Percentiles rank a stretch among this genome's conserved stretches.
Conservation (phyloP, 495 filamentous ascomycete genomes). For the Aspergillus cavernicola region DNA sequence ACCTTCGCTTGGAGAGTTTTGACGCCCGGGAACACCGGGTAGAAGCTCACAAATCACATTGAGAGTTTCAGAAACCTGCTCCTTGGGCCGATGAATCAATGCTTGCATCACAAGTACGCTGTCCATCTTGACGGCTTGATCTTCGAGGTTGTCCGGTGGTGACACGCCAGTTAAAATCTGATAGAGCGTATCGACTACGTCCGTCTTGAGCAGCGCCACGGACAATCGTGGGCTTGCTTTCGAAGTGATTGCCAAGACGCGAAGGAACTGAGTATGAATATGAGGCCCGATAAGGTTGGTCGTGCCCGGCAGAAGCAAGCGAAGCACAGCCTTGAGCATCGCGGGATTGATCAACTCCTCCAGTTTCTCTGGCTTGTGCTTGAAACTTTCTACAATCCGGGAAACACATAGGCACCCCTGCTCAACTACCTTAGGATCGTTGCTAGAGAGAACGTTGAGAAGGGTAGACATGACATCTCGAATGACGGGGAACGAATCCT, state of each 20-base stretch:
- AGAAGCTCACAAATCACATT: slow-evolving; percentile 97
- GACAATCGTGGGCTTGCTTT: slow-evolving; percentile 84
- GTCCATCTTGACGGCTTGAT: slow-evolving; percentile 85
- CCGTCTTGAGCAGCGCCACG: slow-evolving; percentile 90
- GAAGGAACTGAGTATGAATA: slow-evolving; percentile 95
- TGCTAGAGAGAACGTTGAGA: slow-evolving; percentile 82
- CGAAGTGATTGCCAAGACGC: slow-evolving; percentile 82
- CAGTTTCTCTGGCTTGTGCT: slow-evolving; percentile 75
- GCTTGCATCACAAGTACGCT: slow-evolving; percentile 99
- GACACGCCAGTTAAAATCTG: slow-evolving; percentile 97
- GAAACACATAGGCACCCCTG: slow-evolving; percentile 95
- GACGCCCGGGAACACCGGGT: slow-evolving; percentile 47
- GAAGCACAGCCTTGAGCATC: slow-evolving; percentile 81
- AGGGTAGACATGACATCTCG: slow-evolving; percentile 94
- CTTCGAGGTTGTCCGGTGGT: slow-evolving; percentile 73
- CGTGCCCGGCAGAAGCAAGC: slow-evolving; percentile 86
- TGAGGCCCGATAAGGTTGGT: slow-evolving; percentile 93
- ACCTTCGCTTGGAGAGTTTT: slow-evolving; percentile 47
- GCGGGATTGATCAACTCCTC: slow-evolving; percentile 88
- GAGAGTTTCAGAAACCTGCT: slow-evolving; percentile 94
- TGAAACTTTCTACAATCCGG: slow-evolving; percentile 96
- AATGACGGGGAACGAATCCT: slow-evolving; percentile 85
- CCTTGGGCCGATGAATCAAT: slow-evolving; percentile 90
- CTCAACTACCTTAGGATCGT: slow-evolving; percentile 94
- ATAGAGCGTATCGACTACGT: slow-evolving; percentile 95